A percentile compares a stretch with the other conserved stretches of the same genome.
phyloP scores from a whole-genome alignment of 2,329 filamentous ascomycete genomes.

The Claviceps pusilla region DNA sequence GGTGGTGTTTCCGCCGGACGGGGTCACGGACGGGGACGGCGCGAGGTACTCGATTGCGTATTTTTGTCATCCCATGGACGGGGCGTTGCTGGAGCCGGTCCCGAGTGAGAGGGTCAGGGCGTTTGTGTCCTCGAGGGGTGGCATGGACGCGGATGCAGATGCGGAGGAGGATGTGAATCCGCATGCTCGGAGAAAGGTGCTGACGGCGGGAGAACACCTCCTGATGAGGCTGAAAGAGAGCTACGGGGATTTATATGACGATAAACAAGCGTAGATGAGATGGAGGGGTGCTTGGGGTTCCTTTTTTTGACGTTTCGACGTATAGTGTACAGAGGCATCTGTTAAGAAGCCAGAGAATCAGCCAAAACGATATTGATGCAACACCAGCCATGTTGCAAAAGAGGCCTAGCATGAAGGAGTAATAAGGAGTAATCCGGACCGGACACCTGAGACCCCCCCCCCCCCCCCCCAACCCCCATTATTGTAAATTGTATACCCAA shows the following conservation, averaged over 20 bases:
- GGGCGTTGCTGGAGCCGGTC: slow-evolving; percentile 38
- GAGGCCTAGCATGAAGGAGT: too few species aligned
- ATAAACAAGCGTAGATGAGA: slow-evolving; percentile 5
- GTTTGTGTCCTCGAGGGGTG: slow-evolving; percentile 20
- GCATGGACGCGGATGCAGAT: neutral
- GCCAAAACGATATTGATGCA: too few species aligned
- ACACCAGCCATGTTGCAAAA: too few species aligned
- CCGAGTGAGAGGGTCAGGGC: slow-evolving; percentile 42
- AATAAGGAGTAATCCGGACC: too few species aligned
- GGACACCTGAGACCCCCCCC: too few species aligned
- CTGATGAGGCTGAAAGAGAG: slow-evolving; percentile 44
- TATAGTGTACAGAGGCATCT: too few species aligned
- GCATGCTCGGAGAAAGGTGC: slow-evolving; percentile 36
- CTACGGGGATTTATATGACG: slow-evolving; percentile 40
- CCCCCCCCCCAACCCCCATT: too few species aligned
- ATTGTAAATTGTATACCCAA: too few species aligned
- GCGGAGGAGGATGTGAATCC: slow-evolving; percentile 25
- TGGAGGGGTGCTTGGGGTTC: neutral
- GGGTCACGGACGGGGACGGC: slow-evolving; percentile 16
- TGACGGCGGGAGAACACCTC: slow-evolving; percentile 51
- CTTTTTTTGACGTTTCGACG: too few species aligned
- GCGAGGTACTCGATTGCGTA: slow-evolving; percentile 53
- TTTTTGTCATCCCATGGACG: slow-evolving; percentile 49
- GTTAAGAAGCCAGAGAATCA: too few species aligned
- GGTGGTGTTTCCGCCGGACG: slow-evolving; percentile 50